Evolutionary conservation across 2,329 filamentous ascomycete genomes (phyloP), one percentile per base, ranked within the genome.

Genomic region (Colletotrichum tofieldiae): DNA sequence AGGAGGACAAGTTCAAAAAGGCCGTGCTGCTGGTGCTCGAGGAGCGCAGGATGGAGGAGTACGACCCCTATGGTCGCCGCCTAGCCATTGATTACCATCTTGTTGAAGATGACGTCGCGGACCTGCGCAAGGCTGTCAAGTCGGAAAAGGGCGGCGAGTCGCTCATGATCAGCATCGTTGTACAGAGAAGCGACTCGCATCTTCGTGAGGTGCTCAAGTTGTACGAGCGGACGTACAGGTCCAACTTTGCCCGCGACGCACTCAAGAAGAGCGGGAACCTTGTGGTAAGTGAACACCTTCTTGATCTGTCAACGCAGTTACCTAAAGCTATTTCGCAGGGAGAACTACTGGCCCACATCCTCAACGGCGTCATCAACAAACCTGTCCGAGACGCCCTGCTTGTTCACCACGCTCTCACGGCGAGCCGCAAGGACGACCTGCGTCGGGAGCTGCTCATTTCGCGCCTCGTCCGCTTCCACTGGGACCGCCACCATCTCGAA

Each of bases 341-440:
- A 75, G 96, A 99, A 84, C 91, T 97, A 26, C 91, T 98, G 47
- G 94, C 95, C 0, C 96, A 98, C 82, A 94, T 98, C 77, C 92
- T 99, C 78, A 98, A 98, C 83, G 96, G 96, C 78, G 92, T 97
- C 69, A 97, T 98, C 85, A 98, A 98, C 84, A 93, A 93, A 71
- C 95, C 96, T 7, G 94, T 97, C 74, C 94, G 96, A 67, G 96
- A 98, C 81, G 94, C 96, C 3, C 88, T 98, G 47, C 91, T 98
- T 3, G 87, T 99, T 1, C 92, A 97, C 82, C 96, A 98, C 84
- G 96, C 96, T 2, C 91, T 98, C 75, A 93, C 91, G 26, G 89
- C 93, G 56, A 92, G 92, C 4, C 89, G 88, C 75, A 90, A 89
- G 74, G 93, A 96, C 78, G 83, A 89, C 65, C 86, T 95, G 74